These are phyloP conservation scores for barrel medic (Medicago truncatula) DNA, from an alignment of 306 rosid species.

Conservation along the genomic window DNA sequence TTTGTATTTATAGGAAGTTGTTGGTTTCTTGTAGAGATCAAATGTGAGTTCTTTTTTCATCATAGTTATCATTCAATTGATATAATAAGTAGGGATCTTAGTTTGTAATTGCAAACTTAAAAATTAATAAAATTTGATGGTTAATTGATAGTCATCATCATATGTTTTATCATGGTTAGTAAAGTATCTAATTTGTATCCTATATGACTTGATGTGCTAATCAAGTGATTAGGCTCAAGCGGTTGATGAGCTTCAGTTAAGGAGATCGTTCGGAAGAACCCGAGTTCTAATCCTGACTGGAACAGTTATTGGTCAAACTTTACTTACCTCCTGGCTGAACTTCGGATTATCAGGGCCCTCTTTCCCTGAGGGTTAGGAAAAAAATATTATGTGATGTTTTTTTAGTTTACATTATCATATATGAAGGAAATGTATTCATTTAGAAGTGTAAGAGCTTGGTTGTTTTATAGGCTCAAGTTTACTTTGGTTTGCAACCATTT, in stretches of 20 bases:
- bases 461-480: constrained; percentile 22
- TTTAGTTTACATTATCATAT: constrained; percentile 12
- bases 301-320: too few species aligned
- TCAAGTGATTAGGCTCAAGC: too few species aligned
- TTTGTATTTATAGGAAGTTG: constrained; percentile 78
- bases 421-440: constrained; percentile 13
- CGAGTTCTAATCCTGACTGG: too few species aligned
- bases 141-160: not conserved
- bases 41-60: constrained; percentile 65
- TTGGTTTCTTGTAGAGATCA: constrained; percentile 79
- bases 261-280: too few species aligned
- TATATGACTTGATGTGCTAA: not conserved
- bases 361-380: too few species aligned
- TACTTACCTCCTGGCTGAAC: too few species aligned
- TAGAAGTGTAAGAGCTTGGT: not conserved
- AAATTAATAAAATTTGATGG: not conserved
- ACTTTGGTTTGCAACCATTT: constrained; percentile 11
- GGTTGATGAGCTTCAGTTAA: too few species aligned
- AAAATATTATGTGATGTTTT: not conserved
- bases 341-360: too few species aligned
- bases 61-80: not conserved
- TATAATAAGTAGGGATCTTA: not conserved
- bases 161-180: constrained; percentile 11
- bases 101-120: constrained; percentile 8
- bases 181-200: constrained; percentile 14